Conservation (phyloP, 345 rosid species). For the Bruguiera gymnorhiza region DNA sequence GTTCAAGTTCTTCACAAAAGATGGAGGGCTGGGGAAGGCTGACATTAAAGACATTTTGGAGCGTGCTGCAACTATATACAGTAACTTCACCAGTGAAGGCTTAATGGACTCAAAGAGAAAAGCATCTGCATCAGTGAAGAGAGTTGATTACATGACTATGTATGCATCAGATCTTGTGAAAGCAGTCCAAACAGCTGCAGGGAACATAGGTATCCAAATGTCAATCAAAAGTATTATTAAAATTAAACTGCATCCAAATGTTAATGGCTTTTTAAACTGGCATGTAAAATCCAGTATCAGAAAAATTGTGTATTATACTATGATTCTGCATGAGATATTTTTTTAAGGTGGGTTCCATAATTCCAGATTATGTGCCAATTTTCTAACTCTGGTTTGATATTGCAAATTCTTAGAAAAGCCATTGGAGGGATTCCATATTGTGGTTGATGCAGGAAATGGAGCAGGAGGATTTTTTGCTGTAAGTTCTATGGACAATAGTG, state of each 20-base stretch:
- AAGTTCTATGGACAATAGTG: slow-evolving; percentile 33
- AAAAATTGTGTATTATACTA: slow-evolving; percentile 1
- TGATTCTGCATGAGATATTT: neutral
- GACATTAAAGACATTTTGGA: slow-evolving; percentile 87
- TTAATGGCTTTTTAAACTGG: neutral
- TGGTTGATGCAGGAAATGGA: slow-evolving; percentile 99
- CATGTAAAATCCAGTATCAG: slow-evolving; percentile 3
- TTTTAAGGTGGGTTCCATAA: slow-evolving; percentile 3
- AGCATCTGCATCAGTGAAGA: slow-evolving; percentile 44
- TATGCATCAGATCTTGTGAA: slow-evolving; percentile 83
- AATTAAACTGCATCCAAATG: neutral
- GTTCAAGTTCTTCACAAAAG: slow-evolving; percentile 87
- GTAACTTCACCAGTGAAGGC: slow-evolving; percentile 42
- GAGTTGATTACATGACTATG: slow-evolving; percentile 78
- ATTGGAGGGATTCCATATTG: slow-evolving; percentile 87
- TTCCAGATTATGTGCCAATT: slow-evolving; percentile 7
- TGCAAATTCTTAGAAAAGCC: slow-evolving; percentile 70
- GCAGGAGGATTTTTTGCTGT: slow-evolving; percentile 98
- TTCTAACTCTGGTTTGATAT: slow-evolving; percentile 26
- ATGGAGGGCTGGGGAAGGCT: slow-evolving; percentile 91
- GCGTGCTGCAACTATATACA: slow-evolving; percentile 74
- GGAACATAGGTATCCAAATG: slow-evolving; percentile 61
- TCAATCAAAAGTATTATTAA: slow-evolving; percentile 6
- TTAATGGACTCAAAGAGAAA: slow-evolving; percentile 31
- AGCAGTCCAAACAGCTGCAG: slow-evolving; percentile 85